A percentile compares a stretch with the other conserved stretches of the same genome.
Conservation (phyloP, 2,329 filamentous ascomycete species). For the Neoscytalidium dimidiatum region DNA sequence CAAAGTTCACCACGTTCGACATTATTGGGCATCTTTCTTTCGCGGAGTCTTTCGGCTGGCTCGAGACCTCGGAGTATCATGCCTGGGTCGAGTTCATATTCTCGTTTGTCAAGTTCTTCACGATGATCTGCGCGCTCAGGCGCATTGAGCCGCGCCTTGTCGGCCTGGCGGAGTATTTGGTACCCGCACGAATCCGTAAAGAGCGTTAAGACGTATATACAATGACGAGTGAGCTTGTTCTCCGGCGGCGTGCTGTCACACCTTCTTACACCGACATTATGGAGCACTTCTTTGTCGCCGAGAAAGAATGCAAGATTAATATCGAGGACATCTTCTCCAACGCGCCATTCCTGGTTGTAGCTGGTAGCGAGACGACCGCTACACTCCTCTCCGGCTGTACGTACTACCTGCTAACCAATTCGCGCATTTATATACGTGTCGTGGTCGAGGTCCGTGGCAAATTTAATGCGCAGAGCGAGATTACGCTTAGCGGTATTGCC, state of each 20-base stretch:
- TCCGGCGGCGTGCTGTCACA: constrained; percentile 23
- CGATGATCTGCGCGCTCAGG: not conserved
- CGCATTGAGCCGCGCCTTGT: not conserved
- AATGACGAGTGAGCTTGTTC: not conserved
- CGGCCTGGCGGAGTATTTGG: not conserved
- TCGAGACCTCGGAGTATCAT: constrained; percentile 24
- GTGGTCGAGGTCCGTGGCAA: constrained; percentile 30
- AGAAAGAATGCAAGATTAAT: constrained; percentile 28
- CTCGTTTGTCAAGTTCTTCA: constrained; percentile 23
- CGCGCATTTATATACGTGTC: constrained; percentile 29
- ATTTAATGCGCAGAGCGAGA: constrained; percentile 32
- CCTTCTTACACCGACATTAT: constrained; percentile 35
- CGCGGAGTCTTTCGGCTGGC: constrained; percentile 30
- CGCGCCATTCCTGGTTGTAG: constrained; percentile 41
- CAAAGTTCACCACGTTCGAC: constrained; percentile 16
- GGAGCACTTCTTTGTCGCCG: constrained; percentile 37
- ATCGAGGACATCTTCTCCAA: constrained; percentile 42
- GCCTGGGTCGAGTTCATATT: constrained; percentile 23
- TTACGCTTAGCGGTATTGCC: constrained; percentile 33
- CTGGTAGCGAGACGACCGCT: constrained; percentile 49
- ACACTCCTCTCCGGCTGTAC: constrained; percentile 42
- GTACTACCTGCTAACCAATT: constrained; percentile 33
- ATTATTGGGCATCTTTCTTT: constrained; percentile 30
- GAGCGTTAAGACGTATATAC: not conserved
- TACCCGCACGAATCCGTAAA: not conserved